These are phyloP conservation scores for Hyphopichia pseudoburtonii DNA, from an alignment of 1,139 yeast species.

Conservation along the genomic window DNA sequence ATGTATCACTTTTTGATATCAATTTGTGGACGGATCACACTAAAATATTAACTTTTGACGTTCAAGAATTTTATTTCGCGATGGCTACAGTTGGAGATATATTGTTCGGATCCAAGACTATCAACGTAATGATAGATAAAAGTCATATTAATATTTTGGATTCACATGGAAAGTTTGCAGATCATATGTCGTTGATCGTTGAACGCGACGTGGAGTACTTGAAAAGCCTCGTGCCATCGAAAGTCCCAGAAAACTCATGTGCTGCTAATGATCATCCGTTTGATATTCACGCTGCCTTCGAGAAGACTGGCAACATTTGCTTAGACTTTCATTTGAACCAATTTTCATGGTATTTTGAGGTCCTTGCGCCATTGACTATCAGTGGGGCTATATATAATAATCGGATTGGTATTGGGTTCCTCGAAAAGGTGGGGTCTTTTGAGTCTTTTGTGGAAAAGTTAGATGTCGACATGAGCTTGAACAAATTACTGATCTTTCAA, in stretches of 20 bases:
- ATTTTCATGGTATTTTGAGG: constrained; percentile 20
- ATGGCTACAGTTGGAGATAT: constrained; percentile 17
- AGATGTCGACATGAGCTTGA: constrained; percentile 13
- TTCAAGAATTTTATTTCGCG: constrained; percentile 9
- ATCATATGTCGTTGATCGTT: constrained; percentile 10
- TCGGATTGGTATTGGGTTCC: constrained; percentile 13
- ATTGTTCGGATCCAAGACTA: constrained; percentile 13
- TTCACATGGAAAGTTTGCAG: constrained; percentile 9
- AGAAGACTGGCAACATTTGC: background rate
- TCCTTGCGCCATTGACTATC: constrained; percentile 18
- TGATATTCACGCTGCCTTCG: too few relatives aligned
- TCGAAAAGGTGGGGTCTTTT: constrained; percentile 16
- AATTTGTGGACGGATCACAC: constrained; percentile 9
- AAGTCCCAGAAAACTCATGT: too few relatives aligned
- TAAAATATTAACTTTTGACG: constrained; percentile 7
- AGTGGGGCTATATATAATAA: constrained; percentile 18
- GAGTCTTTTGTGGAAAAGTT: constrained; percentile 23
- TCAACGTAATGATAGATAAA: constrained; percentile 12
- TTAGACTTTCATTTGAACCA: constrained; percentile 16
- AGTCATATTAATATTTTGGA: constrained; percentile 14
- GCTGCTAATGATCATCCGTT: too few relatives aligned
- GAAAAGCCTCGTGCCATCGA: too few relatives aligned
- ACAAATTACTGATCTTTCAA: constrained; percentile 19
- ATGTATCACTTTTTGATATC: constrained; percentile 8
- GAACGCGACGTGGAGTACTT: constrained; percentile 21